Evolutionary conservation across 257 asterid genomes (phyloP), one percentile per base, ranked within the genome.

Genomic region (Cordia subcordata): DNA sequence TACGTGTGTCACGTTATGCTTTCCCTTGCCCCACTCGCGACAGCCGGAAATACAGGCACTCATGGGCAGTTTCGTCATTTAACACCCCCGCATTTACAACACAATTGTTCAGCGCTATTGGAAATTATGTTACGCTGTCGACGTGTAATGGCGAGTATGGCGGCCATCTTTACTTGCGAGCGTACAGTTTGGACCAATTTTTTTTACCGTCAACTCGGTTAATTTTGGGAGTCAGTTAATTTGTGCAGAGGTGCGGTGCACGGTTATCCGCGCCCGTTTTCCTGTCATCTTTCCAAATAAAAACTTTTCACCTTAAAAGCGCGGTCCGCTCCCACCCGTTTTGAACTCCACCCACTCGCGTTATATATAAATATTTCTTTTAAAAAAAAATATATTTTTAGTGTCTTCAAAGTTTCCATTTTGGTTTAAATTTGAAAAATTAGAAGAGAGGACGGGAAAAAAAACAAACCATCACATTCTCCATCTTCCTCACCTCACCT

Each of bases 181-280:
- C 15, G 47, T 42, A 42, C 47, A 11, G 8, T 42, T 42, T 14
- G 15, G 15, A 42, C 10, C 10, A 10, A 42, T 3, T 10, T 3
- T 42, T 27, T 42, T 42, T 1, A 4, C 10, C 8, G 22, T 15
- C 62, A 46, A 47, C 42, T 58, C 55, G 33, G 21, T 46, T 49
- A 21, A 9, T 8, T 33, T 57, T 47, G 27, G 10, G 32, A 33
- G 33, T n/a, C 56, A 62, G 55, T 68, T 60, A 66, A 55, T 50
- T 42, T 62, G 66, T 38, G 60, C 57, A 3, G 37, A 74, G n/a
- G 62, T 68, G 14, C 13, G 58, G 38, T 66, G 57, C 79, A 62
- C 79, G 52, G 82, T 82, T 62, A 75, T 74, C 78, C 94, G 87
- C 87, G 87, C 90, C 76, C 79, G 33, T 40, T 77, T 69, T 38